Evolutionary conservation across 202 grass and related monocot genomes (phyloP), one percentile per base, ranked within the genome.

Genomic region (Digitaria exilis): DNA sequence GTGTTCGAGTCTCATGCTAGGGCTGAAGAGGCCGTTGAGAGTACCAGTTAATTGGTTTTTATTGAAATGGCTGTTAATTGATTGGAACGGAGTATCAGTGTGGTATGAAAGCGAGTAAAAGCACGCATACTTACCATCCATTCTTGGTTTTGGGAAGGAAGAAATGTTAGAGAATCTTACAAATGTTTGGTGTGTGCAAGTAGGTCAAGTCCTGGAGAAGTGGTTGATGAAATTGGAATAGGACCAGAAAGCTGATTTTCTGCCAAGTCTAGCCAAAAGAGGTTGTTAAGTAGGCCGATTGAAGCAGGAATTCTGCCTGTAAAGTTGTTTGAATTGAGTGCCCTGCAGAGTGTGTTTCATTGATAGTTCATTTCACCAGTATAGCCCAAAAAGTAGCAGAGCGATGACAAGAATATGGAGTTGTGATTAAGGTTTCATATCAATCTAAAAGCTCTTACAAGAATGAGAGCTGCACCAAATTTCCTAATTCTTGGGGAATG

Each of bases 261-360:
- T 37, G 95, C 85, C 76, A 95, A 41, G 35, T 98, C 95, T 39
- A 98, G 62, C 92, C 90, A 93, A 30, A 62, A 78, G 48, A 98
- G 82, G 28, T 93, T 89, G 0, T 69, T 85, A 56, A 98, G 90
- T 57, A 83, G 67, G 82, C 95, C 95, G 63, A 98, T 68, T 19
- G 87, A 87, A 78, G 88, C 56, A 32, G 95, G 95, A 83, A 98
- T 91, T 31, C 67, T 52, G 6, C 95, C 89, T 35, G 66, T 87
- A 85, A 98, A 93, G 8, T 46, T 86, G 82, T 98, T 98, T 79
- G 86, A 77, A 68, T 98, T 98, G 55, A 98, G 60, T n/a, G 90
- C 92, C 90, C 95, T 98, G 71, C 30, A 87, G 45, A 71, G 46
- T 84, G 22, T 66, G 61, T 70, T 58, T 65, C 48, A 88, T 21